phyloP scores from a whole-genome alignment of 139 green algal genomes.

The Coelastrella sp. region DNA sequence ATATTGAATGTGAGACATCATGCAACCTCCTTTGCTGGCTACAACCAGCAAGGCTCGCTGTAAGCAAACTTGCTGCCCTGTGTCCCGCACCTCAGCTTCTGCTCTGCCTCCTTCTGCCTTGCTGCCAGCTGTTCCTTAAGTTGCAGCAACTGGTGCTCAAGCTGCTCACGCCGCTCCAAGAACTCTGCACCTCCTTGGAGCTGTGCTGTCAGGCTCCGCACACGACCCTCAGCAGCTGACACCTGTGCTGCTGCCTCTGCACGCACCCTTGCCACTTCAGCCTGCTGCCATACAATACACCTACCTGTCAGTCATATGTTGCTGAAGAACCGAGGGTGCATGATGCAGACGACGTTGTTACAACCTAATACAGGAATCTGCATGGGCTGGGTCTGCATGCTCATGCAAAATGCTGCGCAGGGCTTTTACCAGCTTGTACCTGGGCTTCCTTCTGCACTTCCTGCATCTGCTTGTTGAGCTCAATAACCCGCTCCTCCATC shows the following conservation, averaged over 20 bases:
- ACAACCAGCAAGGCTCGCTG: background rate
- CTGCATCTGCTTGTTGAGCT: slow-evolving; percentile 53
- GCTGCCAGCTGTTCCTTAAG: slow-evolving; percentile 44
- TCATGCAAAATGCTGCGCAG: too few species aligned
- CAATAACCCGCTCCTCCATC: slow-evolving; percentile 62
- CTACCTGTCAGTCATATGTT: too few species aligned
- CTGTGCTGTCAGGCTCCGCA: background rate
- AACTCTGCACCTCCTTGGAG: slow-evolving; percentile 60
- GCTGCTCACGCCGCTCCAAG: slow-evolving; percentile 64
- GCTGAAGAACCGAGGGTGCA: too few species aligned
- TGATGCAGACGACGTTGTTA: too few species aligned
- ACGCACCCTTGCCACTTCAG: slow-evolving; percentile 13
- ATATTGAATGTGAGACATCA: too few species aligned
- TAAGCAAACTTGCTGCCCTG: background rate
- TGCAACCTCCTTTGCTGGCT: background rate
- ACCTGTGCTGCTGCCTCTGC: slow-evolving; percentile 39
- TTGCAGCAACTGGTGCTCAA: slow-evolving; percentile 63
- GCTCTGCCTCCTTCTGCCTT: slow-evolving; percentile 57
- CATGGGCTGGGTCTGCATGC: too few species aligned
- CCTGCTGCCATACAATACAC: too few species aligned
- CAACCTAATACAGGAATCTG: too few species aligned
- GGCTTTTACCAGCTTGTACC: too few species aligned
- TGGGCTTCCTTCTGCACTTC: slow-evolving; percentile 51
- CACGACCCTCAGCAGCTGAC: background rate
- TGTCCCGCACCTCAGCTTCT: slow-evolving; percentile 57